These are phyloP conservation scores for Bocquillonia castaneifolia DNA, from an alignment of 441 rosid genomes.

Conservation along the genomic window DNA sequence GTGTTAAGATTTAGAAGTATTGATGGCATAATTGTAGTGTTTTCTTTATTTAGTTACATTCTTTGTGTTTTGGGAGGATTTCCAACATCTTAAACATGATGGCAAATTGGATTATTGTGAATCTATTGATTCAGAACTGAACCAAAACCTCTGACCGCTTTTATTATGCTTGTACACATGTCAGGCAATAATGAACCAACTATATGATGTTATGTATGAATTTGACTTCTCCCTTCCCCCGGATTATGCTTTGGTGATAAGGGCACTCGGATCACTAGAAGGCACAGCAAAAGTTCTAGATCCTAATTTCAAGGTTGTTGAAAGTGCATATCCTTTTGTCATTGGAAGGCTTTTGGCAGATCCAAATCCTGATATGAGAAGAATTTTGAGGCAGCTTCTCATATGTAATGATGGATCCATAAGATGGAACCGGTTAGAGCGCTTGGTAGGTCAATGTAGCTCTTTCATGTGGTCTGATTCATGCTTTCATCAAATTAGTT, in stretches of 20 bases:
- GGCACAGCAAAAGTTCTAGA: slow-evolving; percentile 94
- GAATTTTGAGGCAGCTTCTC: slow-evolving; percentile 79
- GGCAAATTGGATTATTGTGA: neutral
- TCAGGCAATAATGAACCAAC: slow-evolving; percentile 82
- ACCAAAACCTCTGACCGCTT: slow-evolving; percentile 10
- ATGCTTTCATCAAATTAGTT: neutral
- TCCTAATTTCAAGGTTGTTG: slow-evolving; percentile 88
- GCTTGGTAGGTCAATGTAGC: slow-evolving; percentile 52
- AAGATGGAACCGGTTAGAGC: slow-evolving; percentile 94
- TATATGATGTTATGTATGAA: slow-evolving; percentile 90
- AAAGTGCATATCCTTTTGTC: slow-evolving; percentile 89
- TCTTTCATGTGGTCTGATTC: neutral
- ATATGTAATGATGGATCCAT: slow-evolving; percentile 83
- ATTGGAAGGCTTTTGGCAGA: slow-evolving; percentile 90
- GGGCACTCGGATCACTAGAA: slow-evolving; percentile 95
- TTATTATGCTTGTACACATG: slow-evolving; percentile 21
- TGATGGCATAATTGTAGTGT: neutral
- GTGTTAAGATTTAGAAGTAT: neutral
- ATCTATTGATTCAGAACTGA: neutral
- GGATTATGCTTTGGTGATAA: slow-evolving; percentile 90
- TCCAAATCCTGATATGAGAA: slow-evolving; percentile 96
- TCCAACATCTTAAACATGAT: slow-evolving; percentile 4
- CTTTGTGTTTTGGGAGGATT: too few species aligned
- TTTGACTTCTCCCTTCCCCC: slow-evolving; percentile 93
- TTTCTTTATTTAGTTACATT: too few species aligned